Base-by-base conservation (phyloP, 257 asterid genomes). In the Nicotiana tabacum region DNA sequence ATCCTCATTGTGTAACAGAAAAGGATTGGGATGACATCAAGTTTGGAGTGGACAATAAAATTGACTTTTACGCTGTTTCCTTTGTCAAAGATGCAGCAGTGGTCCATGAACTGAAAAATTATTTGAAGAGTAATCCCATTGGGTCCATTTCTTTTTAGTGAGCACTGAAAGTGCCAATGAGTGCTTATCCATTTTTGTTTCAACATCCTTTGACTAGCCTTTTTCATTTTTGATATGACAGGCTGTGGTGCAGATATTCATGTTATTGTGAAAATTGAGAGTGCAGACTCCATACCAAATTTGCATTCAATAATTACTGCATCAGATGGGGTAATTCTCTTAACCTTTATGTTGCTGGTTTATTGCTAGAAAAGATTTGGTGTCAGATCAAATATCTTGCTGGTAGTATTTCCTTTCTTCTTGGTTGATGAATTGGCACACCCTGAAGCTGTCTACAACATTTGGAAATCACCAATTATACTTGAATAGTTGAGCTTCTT, bases 61-160 rank as follows among this genome's bases (percentile, higher is more conserved):
- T 95, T 64, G 99, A 95, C 88, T 93, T 95, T 81, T 95, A 95
- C 85, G 99, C 99, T 55, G 99, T 95, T 84, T 95, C 99, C 84
- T 95, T 95, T 87, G 98, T 95, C 88, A 95, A 95, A 88, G 97
- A 93, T 91, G 99, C 99, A 37, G 97, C 97, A 78, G 99, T 95
- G 84, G 97, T 95, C 82, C 98, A 95, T 64, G 97, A 95, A 89
- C 88, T 95, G 90, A 95, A 93, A 93, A 92, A 92, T 85, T 95
- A 93, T 83, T 91, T 95, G 87, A 93, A 90, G 85, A 93, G 99
- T 91, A 91, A 79, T 27, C 17, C 53, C 66, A 46, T 35, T 37
- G 78, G 24, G 11, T 70, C 27, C 10, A 39, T 66, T 82, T 80
- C 62, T 53, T 81, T 58, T 58, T 48, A 51, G 21, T 53, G 80